These are phyloP conservation scores for Rhodotorula sp. DNA, from an alignment of 1,284 basidiomycete species.

Conservation along the genomic window DNA sequence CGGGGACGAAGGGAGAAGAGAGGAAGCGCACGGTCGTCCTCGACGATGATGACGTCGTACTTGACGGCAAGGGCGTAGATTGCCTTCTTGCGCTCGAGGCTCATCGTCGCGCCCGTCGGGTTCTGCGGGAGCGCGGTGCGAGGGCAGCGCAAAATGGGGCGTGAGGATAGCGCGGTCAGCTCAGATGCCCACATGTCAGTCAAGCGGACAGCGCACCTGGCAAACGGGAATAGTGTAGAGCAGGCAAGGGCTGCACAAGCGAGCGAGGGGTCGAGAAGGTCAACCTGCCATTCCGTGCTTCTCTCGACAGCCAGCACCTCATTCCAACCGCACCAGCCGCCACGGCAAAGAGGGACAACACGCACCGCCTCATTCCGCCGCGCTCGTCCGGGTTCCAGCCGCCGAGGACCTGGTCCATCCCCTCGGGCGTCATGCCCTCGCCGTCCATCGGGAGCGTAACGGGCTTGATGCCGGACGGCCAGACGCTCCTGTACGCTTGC, in stretches of 20 bases:
- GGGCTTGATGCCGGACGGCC: slow-evolving; percentile 47
- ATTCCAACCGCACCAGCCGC: not conserved
- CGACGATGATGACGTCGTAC: slow-evolving; percentile 59
- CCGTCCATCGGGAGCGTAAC: slow-evolving; percentile 70
- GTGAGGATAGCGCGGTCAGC: not conserved
- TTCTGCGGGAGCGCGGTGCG: slow-evolving; percentile 62
- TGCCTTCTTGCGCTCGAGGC: slow-evolving; percentile 66
- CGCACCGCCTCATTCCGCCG: slow-evolving; percentile 59
- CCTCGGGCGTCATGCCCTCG: slow-evolving; percentile 67
- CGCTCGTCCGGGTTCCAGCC: slow-evolving; percentile 67
- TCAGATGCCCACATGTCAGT: not conserved
- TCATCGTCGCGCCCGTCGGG: slow-evolving; percentile 67
- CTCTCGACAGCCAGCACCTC: not conserved
- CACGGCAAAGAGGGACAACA: slow-evolving; percentile 13
- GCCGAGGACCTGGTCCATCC: slow-evolving; percentile 63
- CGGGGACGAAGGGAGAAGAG: not conserved
- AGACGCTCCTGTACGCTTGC: slow-evolving; percentile 22
- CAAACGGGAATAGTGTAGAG: slow-evolving; percentile 69
- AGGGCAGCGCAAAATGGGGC: no score
- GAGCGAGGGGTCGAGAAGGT: not conserved
- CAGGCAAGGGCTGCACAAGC: slow-evolving; percentile 62
- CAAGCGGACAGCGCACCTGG: not conserved
- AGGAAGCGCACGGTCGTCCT: slow-evolving; percentile 46
- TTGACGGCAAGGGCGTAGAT: slow-evolving; percentile 78
- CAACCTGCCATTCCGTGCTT: not conserved